Evolutionary conservation across 768 basidiomycete genomes (phyloP).

Genomic region (Xanthoconium purpureum): DNA sequence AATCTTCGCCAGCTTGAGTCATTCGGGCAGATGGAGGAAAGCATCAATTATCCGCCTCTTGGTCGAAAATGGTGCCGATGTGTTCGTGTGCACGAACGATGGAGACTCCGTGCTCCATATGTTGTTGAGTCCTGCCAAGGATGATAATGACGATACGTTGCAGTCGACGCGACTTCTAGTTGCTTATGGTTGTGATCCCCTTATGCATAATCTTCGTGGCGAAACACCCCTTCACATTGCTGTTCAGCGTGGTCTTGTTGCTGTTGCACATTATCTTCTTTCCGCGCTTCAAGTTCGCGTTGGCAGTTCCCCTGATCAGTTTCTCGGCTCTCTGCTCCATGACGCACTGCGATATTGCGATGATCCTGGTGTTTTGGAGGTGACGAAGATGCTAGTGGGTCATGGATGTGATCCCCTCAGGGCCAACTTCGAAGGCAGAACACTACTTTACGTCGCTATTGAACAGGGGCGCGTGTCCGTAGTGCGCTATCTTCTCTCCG

Average conservation of each 20-base stretch:
- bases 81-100: neutral
- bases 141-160: no score
- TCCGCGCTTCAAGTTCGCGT: no score
- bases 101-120: neutral
- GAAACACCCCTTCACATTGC: neutral
- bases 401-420: neutral
- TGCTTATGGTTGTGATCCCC: no score
- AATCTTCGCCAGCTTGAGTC: neutral
- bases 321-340: neutral
- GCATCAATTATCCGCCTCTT: neutral
- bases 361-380: neutral
- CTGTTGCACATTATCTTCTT: neutral
- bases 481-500: no score
- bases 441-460: neutral
- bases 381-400: neutral
- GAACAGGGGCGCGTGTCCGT: neutral
- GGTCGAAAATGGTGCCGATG: neutral
- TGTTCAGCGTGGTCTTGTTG: neutral
- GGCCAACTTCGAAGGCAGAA: neutral
- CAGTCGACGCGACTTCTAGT: no score
- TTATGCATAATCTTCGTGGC: no score
- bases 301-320: no score
- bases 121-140: no score
- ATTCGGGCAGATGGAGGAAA: neutral
- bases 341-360: neutral